phyloP scores from a whole-genome alignment of 371 early-diverging fungal species.

The Apophysomyces ossiformis region DNA sequence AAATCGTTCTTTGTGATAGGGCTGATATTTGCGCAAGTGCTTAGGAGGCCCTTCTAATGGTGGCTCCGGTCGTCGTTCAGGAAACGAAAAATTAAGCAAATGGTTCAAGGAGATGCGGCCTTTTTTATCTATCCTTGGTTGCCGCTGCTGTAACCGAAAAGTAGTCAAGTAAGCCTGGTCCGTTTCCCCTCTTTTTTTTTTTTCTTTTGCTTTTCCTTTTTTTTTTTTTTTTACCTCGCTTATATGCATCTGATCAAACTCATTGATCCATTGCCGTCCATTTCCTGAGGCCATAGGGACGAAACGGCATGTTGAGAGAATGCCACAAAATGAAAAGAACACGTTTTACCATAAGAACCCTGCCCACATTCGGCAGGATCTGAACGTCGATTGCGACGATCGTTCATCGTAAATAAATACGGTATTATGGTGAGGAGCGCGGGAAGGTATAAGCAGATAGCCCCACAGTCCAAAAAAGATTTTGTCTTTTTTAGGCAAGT shows the following conservation, averaged over 20 bases:
- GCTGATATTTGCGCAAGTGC: slow-evolving; percentile 43
- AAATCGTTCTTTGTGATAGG: slow-evolving; percentile 79
- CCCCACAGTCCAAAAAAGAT: too few relatives aligned
- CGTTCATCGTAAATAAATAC: too few relatives aligned
- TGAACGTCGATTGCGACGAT: too few relatives aligned
- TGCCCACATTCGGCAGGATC: too few relatives aligned
- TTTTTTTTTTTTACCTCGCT: not conserved
- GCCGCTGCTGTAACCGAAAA: not conserved
- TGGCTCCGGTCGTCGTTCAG: slow-evolving; percentile 62
- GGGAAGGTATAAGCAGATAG: too few relatives aligned
- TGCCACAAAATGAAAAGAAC: not conserved
- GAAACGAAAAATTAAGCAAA: slow-evolving; percentile 82
- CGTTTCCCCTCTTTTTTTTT: too few relatives aligned
- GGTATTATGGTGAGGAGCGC: too few relatives aligned
- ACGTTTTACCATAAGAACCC: too few relatives aligned
- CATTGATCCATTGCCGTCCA: not conserved
- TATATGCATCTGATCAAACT: not conserved
- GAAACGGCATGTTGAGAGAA: not conserved
- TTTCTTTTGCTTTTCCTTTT: too few relatives aligned
- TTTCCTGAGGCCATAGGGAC: not conserved
- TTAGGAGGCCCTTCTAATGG: slow-evolving; percentile 12
- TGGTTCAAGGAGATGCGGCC: slow-evolving; percentile 67
- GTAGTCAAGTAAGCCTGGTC: not conserved
- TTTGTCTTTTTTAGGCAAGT: too few relatives aligned
- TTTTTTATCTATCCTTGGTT: not conserved